Evolutionary conservation across 2,329 filamentous ascomycete species (phyloP).

Genomic region (Cercospora zeae-maydis): DNA sequence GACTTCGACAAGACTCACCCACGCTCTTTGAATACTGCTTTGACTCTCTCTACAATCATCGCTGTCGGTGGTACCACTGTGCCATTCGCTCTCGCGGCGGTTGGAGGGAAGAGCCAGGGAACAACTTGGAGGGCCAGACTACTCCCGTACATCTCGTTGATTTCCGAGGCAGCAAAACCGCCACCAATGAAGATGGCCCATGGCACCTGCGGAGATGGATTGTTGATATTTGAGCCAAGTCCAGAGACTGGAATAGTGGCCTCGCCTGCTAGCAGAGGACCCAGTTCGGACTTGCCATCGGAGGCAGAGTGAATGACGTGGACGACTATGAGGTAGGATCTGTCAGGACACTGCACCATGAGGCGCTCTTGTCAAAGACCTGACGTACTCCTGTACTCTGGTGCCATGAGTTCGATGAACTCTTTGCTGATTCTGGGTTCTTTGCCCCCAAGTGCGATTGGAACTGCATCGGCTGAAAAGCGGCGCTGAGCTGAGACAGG

Average conservation of each 20-base stretch:
- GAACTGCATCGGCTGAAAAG: slow-evolving; percentile 5
- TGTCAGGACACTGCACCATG: neutral
- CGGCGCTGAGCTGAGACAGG: neutral
- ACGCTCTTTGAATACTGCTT: slow-evolving; percentile 10
- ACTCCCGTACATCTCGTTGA: slow-evolving; percentile 21
- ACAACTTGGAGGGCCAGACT: slow-evolving; percentile 10
- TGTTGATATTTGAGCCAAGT: slow-evolving; percentile 22
- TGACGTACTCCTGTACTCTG: slow-evolving; percentile 25
- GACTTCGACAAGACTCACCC: neutral
- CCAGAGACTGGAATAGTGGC: slow-evolving; percentile 21
- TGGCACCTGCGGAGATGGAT: slow-evolving; percentile 16
- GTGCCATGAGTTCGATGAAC: slow-evolving; percentile 24
- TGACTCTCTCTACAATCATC: slow-evolving; percentile 13
- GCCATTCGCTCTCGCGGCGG: slow-evolving; percentile 2
- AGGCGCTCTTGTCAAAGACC: neutral
- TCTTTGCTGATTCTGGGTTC: slow-evolving; percentile 22
- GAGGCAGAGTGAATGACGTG: slow-evolving; percentile 26
- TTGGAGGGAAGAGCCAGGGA: slow-evolving; percentile 26
- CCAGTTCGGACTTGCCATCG: slow-evolving; percentile 22
- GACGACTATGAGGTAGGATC: slow-evolving; percentile 19
- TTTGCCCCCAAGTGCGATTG: slow-evolving; percentile 29
- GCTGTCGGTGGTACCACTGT: slow-evolving; percentile 10
- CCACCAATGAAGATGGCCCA: slow-evolving; percentile 28
- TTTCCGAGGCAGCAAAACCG: slow-evolving; percentile 25
- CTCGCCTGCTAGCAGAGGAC: slow-evolving; percentile 20